A percentile compares a stretch with the other conserved stretches of the same genome.
Conservation (phyloP, 139 green algal genomes). For the Micromonas commoda region DNA sequence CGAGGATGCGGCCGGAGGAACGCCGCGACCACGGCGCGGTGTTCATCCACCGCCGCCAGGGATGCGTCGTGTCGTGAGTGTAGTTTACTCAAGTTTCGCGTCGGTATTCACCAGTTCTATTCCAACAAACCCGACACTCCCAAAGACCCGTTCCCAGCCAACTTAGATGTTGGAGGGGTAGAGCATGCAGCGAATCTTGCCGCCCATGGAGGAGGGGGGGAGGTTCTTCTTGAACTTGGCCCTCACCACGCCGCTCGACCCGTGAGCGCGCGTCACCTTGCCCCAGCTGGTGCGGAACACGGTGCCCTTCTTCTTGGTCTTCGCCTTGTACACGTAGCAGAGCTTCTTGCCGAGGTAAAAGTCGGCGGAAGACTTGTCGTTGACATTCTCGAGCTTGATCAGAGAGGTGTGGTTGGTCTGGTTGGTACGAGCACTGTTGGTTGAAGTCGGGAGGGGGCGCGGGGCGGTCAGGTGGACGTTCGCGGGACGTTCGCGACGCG, state of each 20-base stretch:
- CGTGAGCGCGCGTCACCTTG: constrained; percentile 77
- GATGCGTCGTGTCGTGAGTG: too few species aligned
- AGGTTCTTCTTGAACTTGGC: constrained; percentile 96
- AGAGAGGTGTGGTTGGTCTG: constrained; percentile 83
- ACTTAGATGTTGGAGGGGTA: constrained; percentile 32
- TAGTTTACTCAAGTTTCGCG: too few species aligned
- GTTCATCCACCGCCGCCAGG: too few species aligned
- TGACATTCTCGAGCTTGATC: constrained; percentile 87
- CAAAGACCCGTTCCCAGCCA: too few species aligned
- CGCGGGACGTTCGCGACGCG: too few species aligned
- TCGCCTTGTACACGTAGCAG: constrained; percentile 98
- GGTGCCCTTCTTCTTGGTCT: constrained; percentile 90
- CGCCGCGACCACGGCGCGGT: too few species aligned
- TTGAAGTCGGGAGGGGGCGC: too few species aligned
- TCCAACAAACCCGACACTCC: too few species aligned
- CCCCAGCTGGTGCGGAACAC: constrained; percentile 92
- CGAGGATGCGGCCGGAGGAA: too few species aligned
- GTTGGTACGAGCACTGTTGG: too few species aligned
- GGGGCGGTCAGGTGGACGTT: too few species aligned
- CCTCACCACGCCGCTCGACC: constrained; percentile 77
- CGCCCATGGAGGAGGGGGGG: constrained; percentile 57
- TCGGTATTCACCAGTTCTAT: too few species aligned
- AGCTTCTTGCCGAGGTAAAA: constrained; percentile 92
- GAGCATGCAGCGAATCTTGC: constrained; percentile 26
- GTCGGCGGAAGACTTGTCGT: not conserved